These are phyloP conservation scores for Rhododendron henanense DNA, from an alignment of 148 eudicot genomes.

Conservation along the genomic window DNA sequence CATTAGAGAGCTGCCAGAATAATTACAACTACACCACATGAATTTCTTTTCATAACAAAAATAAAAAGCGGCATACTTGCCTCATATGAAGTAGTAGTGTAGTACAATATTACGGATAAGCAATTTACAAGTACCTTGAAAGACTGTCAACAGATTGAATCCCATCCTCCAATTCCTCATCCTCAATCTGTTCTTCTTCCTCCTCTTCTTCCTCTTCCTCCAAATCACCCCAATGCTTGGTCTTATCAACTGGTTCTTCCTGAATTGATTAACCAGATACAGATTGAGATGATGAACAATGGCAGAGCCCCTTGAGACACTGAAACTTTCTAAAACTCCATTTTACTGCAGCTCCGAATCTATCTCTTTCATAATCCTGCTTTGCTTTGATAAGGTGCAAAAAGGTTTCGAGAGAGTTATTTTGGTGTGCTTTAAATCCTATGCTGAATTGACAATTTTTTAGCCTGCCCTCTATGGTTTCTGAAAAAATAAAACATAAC, in stretches of 20 bases:
- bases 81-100: neutral
- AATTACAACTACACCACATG: neutral
- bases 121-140: conserved; percentile 51
- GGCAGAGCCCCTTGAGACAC: no score
- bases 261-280: conserved; percentile 15
- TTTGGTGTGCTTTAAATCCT: no score
- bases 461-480: no score
- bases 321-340: no score
- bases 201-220: conserved; percentile 92
- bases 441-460: no score
- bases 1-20: no score
- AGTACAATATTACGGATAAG: no score
- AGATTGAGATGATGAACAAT: neutral
- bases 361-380: no score
- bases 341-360: no score
- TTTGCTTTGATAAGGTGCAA: no score
- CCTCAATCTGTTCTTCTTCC: conserved; percentile 40
- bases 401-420: no score
- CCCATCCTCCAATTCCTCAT: conserved; percentile 49
- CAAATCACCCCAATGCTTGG: conserved; percentile 94
- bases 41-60: neutral
- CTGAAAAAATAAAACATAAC: no score
- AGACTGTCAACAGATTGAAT: conserved; percentile 77
- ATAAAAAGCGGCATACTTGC: neutral
- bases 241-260: conserved; percentile 93